These are phyloP conservation scores for Mycena rebaudengoi DNA, from an alignment of 768 basidiomycete species.

Conservation along the genomic window DNA sequence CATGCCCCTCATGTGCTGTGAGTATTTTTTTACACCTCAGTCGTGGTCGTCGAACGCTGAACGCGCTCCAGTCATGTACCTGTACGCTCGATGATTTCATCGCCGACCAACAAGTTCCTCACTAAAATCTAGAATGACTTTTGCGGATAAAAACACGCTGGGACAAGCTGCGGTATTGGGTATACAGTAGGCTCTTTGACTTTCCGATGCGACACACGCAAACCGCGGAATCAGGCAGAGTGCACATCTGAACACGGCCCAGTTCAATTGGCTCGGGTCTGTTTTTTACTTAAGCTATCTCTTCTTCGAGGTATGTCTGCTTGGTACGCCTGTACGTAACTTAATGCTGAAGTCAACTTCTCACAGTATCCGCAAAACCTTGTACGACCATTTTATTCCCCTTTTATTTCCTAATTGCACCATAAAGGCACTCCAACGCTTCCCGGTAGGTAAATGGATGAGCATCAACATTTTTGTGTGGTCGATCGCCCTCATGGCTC, in stretches of 20 bases:
- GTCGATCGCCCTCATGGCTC: slow-evolving; percentile 66
- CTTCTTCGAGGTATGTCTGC: slow-evolving; percentile 51
- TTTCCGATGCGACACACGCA: neutral
- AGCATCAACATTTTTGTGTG: slow-evolving; percentile 82
- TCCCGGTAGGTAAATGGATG: slow-evolving; percentile 88
- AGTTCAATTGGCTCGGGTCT: slow-evolving; percentile 83
- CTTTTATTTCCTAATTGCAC: slow-evolving; percentile 11
- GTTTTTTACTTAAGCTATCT: slow-evolving; percentile 82
- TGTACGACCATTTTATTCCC: slow-evolving; percentile 25
- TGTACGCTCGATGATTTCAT: slow-evolving; percentile 50
- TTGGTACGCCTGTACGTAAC: neutral
- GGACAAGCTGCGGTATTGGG: slow-evolving; percentile 79
- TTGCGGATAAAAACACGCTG: slow-evolving; percentile 79
- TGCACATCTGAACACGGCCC: slow-evolving; percentile 65
- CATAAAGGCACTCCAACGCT: slow-evolving; percentile 65
- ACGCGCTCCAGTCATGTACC: slow-evolving; percentile 62
- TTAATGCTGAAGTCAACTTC: slow-evolving; percentile 13
- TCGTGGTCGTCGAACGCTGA: neutral
- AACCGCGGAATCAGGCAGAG: slow-evolving; percentile 48
- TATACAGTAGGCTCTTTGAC: slow-evolving; percentile 60
- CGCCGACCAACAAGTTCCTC: neutral
- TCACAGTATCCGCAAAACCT: slow-evolving; percentile 79
- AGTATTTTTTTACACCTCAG: slow-evolving; percentile 41
- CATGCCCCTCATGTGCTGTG: slow-evolving; percentile 85
- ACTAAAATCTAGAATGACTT: slow-evolving; percentile 65